Percentiles rank a stretch among this genome's conserved stretches.
These are phyloP conservation scores for Eucalyptus polybractea DNA, from an alignment of 345 rosid genomes.

Conservation along the genomic window DNA sequence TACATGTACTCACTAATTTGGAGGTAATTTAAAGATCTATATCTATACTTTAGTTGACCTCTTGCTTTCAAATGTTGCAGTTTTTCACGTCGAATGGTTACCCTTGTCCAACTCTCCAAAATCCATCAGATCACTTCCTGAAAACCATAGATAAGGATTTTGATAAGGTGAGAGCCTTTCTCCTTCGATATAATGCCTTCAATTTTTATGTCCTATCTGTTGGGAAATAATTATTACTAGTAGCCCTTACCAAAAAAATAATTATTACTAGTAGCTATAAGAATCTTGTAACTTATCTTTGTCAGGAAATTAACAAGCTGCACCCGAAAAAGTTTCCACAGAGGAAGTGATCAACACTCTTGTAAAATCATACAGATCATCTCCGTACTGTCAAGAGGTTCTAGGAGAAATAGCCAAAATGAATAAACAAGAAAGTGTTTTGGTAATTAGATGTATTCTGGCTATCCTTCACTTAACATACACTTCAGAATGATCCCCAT, in stretches of 20 bases:
- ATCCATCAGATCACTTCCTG: not conserved
- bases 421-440: slow-evolving; percentile 6
- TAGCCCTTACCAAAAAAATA: not conserved
- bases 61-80: too few species aligned
- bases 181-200: not conserved
- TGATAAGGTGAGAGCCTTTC: slow-evolving; percentile 7
- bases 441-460: not conserved
- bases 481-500: not conserved
- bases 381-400: slow-evolving; percentile 12
- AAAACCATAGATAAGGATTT: slow-evolving; percentile 35
- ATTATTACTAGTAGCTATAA: not conserved
- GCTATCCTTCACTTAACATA: not conserved
- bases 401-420: slow-evolving; percentile 9
- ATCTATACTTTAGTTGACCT: too few species aligned
- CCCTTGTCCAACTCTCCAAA: too few species aligned
- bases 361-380: slow-evolving; percentile 20
- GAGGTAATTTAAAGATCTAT: too few species aligned
- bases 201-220: not conserved
- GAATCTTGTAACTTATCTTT: not conserved
- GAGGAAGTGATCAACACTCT: slow-evolving; percentile 29
- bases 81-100: too few species aligned
- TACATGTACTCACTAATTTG: too few species aligned
- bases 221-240: not conserved
- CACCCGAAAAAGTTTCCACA: not conserved
- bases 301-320: slow-evolving; percentile 32